A percentile compares a stretch with the other conserved stretches of the same genome.
These are phyloP conservation scores for Alternaria alternata DNA, from an alignment of 2,329 filamentous ascomycete species.

Conservation along the genomic window DNA sequence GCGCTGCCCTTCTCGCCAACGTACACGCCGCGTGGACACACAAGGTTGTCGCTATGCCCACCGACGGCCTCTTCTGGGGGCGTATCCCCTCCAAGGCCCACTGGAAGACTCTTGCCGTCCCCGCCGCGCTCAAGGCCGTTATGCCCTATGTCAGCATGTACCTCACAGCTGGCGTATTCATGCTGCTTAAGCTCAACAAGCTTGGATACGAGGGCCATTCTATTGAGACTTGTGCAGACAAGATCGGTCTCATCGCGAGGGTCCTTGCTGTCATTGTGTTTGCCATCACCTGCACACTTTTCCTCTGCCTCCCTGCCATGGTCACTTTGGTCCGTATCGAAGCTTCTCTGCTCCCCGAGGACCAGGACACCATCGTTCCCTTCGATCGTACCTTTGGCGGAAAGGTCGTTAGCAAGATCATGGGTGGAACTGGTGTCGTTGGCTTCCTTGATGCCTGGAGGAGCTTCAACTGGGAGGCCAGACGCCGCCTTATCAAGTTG, in stretches of 20 bases:
- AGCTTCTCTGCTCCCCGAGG: slow-evolving; percentile 82
- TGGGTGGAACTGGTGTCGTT: slow-evolving; percentile 76
- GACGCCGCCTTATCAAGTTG: slow-evolving; percentile 76
- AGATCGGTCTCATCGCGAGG: slow-evolving; percentile 52
- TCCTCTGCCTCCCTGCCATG: slow-evolving; percentile 79
- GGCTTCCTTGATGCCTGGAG: slow-evolving; percentile 80
- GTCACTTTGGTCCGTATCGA: slow-evolving; percentile 84
- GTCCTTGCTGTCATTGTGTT: slow-evolving; percentile 49
- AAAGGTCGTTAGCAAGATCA: slow-evolving; percentile 75
- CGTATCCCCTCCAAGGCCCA: slow-evolving; percentile 73
- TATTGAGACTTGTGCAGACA: slow-evolving; percentile 44
- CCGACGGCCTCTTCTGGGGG: slow-evolving; percentile 65
- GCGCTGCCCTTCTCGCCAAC: slow-evolving; percentile 70
- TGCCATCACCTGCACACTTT: slow-evolving; percentile 62
- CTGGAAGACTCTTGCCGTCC: slow-evolving; percentile 73
- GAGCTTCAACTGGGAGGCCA: slow-evolving; percentile 76
- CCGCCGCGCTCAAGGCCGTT: slow-evolving; percentile 70
- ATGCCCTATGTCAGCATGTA: slow-evolving; percentile 63
- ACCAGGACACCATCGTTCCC: slow-evolving; percentile 83
- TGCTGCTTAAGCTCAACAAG: slow-evolving; percentile 49
- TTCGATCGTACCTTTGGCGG: slow-evolving; percentile 89
- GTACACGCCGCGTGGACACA: slow-evolving; percentile 84
- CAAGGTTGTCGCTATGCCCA: slow-evolving; percentile 78
- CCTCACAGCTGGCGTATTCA: slow-evolving; percentile 57
- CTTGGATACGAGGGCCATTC: slow-evolving; percentile 40